phyloP scores from a whole-genome alignment of 2,329 filamentous ascomycete species.

The Didymella segeticola region DNA sequence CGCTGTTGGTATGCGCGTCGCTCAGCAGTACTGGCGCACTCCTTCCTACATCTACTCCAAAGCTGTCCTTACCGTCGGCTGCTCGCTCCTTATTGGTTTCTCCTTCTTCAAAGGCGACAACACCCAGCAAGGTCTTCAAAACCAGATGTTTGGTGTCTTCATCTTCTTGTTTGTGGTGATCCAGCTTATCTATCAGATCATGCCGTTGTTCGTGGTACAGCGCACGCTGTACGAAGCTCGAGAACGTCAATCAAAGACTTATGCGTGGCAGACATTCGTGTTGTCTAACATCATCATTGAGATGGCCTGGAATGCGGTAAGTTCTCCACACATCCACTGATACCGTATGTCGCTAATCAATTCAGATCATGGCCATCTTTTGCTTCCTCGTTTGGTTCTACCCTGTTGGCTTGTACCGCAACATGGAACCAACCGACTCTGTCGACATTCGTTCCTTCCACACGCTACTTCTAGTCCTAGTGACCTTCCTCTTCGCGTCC shows the following conservation, averaged over 20 bases:
- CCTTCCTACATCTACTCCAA: slow-evolving; percentile 91
- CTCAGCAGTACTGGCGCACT: slow-evolving; percentile 91
- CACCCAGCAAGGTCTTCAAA: slow-evolving; percentile 79
- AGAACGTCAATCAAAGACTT: slow-evolving; percentile 69
- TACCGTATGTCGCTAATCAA: background rate
- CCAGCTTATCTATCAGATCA: slow-evolving; percentile 78
- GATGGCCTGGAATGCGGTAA: slow-evolving; percentile 59
- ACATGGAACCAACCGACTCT: slow-evolving; percentile 67
- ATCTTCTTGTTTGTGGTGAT: slow-evolving; percentile 82
- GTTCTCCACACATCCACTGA: slow-evolving; percentile 56
- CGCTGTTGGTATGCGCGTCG: slow-evolving; percentile 75
- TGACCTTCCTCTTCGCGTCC: slow-evolving; percentile 66
- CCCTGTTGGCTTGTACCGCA: slow-evolving; percentile 71
- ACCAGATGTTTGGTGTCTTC: slow-evolving; percentile 87
- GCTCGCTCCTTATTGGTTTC: slow-evolving; percentile 80
- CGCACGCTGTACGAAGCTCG: slow-evolving; percentile 69
- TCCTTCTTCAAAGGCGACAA: slow-evolving; percentile 77
- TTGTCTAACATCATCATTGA: slow-evolving; percentile 74
- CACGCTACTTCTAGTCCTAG: slow-evolving; percentile 67
- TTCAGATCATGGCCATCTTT: slow-evolving; percentile 58
- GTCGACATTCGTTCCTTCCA: slow-evolving; percentile 69
- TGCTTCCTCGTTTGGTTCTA: slow-evolving; percentile 65
- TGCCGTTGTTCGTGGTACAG: slow-evolving; percentile 86
- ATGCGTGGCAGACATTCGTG: slow-evolving; percentile 77
- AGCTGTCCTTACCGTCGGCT: slow-evolving; percentile 68